A percentile compares a stretch with the other conserved stretches of the same genome.
phyloP scores from a whole-genome alignment of 148 eudicot genomes.

The Rhododendron mucronatum region DNA sequence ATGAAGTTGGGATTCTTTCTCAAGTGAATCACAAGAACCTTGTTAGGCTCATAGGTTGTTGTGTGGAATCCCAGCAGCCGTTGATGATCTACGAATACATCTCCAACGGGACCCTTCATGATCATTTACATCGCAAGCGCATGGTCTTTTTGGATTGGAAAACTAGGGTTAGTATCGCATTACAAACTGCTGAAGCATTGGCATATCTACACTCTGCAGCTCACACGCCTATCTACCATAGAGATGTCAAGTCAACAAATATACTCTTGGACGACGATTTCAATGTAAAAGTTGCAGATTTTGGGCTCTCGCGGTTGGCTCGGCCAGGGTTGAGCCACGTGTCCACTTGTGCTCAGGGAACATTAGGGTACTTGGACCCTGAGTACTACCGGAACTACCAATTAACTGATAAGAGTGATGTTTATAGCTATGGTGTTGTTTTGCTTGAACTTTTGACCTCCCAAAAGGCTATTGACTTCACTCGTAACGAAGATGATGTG shows the following conservation, averaged over 20 bases:
- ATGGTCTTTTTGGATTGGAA: slow-evolving; percentile 23
- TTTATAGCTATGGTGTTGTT: slow-evolving; percentile 40
- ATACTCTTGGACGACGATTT: slow-evolving; percentile 33
- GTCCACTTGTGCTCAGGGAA: slow-evolving; percentile 39
- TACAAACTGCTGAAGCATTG: slow-evolving; percentile 39
- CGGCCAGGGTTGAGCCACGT: slow-evolving; percentile 30
- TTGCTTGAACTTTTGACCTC: slow-evolving; percentile 34
- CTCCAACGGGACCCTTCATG: slow-evolving; percentile 35
- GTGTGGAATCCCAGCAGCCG: slow-evolving; percentile 34
- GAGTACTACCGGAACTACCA: slow-evolving; percentile 38
- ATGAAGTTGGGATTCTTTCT: slow-evolving; percentile 37
- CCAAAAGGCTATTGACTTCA: slow-evolving; percentile 30
- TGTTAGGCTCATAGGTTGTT: slow-evolving; percentile 34
- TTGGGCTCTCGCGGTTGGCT: slow-evolving; percentile 36
- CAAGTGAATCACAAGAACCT: slow-evolving; percentile 36
- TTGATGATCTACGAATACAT: slow-evolving; percentile 36
- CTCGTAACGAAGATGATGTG: slow-evolving; percentile 31
- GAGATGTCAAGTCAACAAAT: slow-evolving; percentile 42
- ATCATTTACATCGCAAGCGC: slow-evolving; percentile 26
- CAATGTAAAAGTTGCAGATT: slow-evolving; percentile 37
- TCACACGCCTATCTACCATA: slow-evolving; percentile 31
- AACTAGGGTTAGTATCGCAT: slow-evolving; percentile 28
- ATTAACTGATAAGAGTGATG: slow-evolving; percentile 35
- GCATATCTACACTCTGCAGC: slow-evolving; percentile 34
- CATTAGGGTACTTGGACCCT: slow-evolving; percentile 40